Evolutionary conservation across 2,329 filamentous ascomycete genomes (phyloP).

Genomic region (Scortechinia acanthostroma): DNA sequence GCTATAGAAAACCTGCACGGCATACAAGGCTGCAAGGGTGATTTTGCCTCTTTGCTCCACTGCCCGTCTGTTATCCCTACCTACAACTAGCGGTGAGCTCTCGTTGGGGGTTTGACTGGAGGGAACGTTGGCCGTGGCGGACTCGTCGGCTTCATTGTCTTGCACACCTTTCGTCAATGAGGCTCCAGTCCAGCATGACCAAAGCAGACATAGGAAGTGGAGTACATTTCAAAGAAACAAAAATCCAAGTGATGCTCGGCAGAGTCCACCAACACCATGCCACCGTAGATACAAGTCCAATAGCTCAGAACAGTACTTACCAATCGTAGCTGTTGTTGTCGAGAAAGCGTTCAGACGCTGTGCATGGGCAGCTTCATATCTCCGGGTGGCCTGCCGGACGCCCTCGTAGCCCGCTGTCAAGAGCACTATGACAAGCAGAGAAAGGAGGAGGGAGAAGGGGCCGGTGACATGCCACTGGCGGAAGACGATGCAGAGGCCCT

Average conservation of each 20-base stretch:
- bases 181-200: too few species aligned
- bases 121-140: neutral
- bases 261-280: neutral
- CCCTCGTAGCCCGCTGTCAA: constrained; percentile 59
- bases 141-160: neutral
- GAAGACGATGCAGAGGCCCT: constrained; percentile 61
- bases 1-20: constrained; percentile 62
- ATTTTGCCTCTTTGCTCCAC: constrained; percentile 43
- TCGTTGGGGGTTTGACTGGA: neutral
- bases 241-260: neutral
- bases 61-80: constrained; percentile 32
- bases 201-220: too few species aligned
- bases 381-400: constrained; percentile 44
- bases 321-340: constrained; percentile 11
- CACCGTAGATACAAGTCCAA: too few species aligned
- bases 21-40: constrained; percentile 52
- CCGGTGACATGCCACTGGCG: constrained; percentile 49
- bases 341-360: constrained; percentile 23
- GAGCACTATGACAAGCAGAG: constrained; percentile 48
- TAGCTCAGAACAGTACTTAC: too few species aligned
- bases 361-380: constrained; percentile 39
- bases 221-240: neutral
- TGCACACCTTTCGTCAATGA: too few species aligned
- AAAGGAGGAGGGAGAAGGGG: constrained; percentile 46
- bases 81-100: constrained; percentile 59